A percentile compares a stretch with the other conserved stretches of the same genome.
Evolutionary conservation across 75 land plant genomes (phyloP).

Genomic region (Cupressus sempervirens): DNA sequence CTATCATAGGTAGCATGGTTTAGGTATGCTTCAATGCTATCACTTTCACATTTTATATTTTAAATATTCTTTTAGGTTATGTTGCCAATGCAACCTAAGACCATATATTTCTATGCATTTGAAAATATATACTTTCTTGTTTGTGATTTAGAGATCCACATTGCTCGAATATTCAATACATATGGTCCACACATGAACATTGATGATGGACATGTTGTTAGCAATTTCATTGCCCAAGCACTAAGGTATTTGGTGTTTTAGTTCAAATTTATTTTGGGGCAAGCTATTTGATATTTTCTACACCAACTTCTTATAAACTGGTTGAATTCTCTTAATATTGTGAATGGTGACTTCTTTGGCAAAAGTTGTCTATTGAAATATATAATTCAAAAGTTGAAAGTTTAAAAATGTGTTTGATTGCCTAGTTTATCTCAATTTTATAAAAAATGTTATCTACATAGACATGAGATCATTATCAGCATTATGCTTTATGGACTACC

Average conservation of each 20-base stretch:
- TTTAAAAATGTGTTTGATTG: not conserved
- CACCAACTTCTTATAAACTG: not conserved
- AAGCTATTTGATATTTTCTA: not conserved
- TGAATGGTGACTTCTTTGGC: not conserved
- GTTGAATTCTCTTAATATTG: not conserved
- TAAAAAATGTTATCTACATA: not conserved
- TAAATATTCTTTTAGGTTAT: not conserved
- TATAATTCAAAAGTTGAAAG: too few relatives aligned
- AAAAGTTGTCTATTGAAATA: not conserved
- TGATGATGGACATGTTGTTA: constrained; percentile 93
- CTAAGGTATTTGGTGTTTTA: constrained; percentile 17
- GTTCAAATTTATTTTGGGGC: not conserved
- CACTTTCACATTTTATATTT: not conserved
- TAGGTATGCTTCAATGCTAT: constrained; percentile 32
- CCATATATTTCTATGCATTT: not conserved
- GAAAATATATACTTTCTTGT: not conserved
- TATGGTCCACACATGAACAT: constrained; percentile 88
- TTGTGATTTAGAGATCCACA: constrained; percentile 52
- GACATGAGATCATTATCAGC: not conserved
- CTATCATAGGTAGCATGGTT: constrained; percentile 94
- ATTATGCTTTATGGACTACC: not conserved
- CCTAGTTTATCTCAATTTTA: not conserved
- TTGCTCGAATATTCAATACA: constrained; percentile 87
- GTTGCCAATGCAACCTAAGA: not conserved
- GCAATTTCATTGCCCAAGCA: constrained; percentile 93